Evolutionary conservation across 1,284 basidiomycete species (phyloP).

Genomic region (Pseudozyma tsukubaensis): DNA sequence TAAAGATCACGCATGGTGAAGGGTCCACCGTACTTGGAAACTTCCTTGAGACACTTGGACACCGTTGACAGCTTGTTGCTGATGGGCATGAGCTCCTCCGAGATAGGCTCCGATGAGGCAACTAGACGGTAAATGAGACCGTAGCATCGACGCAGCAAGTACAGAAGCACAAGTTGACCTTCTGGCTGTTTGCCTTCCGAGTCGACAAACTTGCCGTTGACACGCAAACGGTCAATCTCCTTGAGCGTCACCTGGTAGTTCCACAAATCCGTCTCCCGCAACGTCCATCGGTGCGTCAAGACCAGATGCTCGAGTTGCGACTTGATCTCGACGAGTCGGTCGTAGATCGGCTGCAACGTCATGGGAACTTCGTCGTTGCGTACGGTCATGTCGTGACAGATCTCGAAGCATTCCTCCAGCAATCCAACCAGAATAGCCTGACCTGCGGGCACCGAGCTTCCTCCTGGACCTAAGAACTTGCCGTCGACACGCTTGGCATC

Average conservation of each 20-base stretch:
- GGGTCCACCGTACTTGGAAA: conserved; percentile 94
- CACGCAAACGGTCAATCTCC: conserved; percentile 95
- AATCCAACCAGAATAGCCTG: conserved; percentile 79
- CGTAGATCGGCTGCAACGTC: conserved; percentile 92
- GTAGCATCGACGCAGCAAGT: conserved; percentile 92
- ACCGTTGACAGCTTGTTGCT: conserved; percentile 73
- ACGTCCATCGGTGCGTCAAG: conserved; percentile 94
- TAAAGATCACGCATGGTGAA: conserved; percentile 96
- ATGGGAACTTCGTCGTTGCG: conserved; percentile 88
- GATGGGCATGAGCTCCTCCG: conserved; percentile 95
- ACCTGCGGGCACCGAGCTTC: conserved; percentile 84
- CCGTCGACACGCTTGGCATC: conserved; percentile 88
- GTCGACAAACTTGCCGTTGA: conserved; percentile 97
- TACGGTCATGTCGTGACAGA: conserved; percentile 94
- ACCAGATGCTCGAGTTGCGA: conserved; percentile 87
- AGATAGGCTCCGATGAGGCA: conserved; percentile 98
- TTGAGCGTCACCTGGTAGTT: conserved; percentile 90
- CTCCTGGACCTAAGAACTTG: conserved; percentile 93
- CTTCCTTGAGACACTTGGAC: conserved; percentile 91
- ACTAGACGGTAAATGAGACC: conserved; percentile 93
- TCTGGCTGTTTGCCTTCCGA: conserved; percentile 88
- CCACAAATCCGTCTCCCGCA: conserved; percentile 86
- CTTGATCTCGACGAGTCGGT: conserved; percentile 86
- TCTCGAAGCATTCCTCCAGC: conserved; percentile 96
- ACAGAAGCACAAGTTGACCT: conserved; percentile 92